phyloP scores from a whole-genome alignment of 768 basidiomycete species.

The Royoungia palumana region DNA sequence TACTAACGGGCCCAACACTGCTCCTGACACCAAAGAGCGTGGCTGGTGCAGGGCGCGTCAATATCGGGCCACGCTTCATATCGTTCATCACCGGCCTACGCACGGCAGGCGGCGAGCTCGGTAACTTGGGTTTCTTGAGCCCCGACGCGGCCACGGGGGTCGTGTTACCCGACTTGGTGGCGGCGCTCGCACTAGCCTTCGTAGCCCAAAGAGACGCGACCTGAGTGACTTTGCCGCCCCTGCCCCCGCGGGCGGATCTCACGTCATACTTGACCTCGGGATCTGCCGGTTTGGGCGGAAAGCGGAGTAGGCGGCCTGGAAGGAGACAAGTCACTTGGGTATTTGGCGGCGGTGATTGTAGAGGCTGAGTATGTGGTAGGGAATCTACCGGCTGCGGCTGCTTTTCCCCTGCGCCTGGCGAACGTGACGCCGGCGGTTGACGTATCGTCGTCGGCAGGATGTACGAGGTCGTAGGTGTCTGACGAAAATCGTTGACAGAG shows the following conservation, averaged over 20 bases:
- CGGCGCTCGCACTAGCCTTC: slow-evolving; percentile 29
- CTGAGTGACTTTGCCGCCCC: slow-evolving; percentile 69
- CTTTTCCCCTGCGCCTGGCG: slow-evolving; percentile 16
- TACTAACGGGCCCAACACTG: background rate
- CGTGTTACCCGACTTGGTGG: slow-evolving; percentile 8
- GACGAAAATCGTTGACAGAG: slow-evolving; percentile 21
- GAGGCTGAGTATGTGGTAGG: background rate
- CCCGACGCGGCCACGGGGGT: background rate
- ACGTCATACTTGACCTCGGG: slow-evolving; percentile 67
- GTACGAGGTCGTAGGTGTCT: slow-evolving; percentile 2
- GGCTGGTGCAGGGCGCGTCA: background rate
- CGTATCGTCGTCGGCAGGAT: background rate
- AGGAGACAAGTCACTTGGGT: slow-evolving; percentile 1
- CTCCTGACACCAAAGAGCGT: background rate
- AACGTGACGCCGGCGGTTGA: slow-evolving; percentile 4
- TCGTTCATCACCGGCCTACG: slow-evolving; percentile 13
- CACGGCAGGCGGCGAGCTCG: background rate
- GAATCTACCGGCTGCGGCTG: background rate
- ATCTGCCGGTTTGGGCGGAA: slow-evolving; percentile 37
- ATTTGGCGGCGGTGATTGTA: background rate
- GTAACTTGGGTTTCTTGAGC: slow-evolving; percentile 9
- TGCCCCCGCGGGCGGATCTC: slow-evolving; percentile 73
- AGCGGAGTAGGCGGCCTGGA: slow-evolving; percentile 31
- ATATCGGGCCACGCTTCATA: slow-evolving; percentile 11
- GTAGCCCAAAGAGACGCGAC: slow-evolving; percentile 74